Percentiles rank a stretch among this genome's conserved stretches.
phyloP scores from a whole-genome alignment of 2,329 filamentous ascomycete genomes.

The Pseudogymnoascus sp. region DNA sequence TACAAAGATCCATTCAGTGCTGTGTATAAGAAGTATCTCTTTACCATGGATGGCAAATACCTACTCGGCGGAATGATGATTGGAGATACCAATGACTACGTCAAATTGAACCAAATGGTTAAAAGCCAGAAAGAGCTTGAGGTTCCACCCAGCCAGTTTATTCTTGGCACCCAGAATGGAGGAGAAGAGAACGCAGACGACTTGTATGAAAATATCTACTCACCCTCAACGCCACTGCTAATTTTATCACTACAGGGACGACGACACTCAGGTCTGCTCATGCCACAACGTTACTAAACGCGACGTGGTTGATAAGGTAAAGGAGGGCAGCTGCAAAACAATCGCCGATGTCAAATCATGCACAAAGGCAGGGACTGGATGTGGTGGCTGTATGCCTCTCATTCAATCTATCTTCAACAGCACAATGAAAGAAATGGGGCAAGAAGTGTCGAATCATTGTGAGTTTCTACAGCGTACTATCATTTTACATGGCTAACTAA shows the following conservation, averaged over 20 bases:
- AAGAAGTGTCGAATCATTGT: slow-evolving; percentile 73
- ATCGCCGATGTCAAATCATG: slow-evolving; percentile 78
- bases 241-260: slow-evolving; percentile 34
- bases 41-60: slow-evolving; percentile 83
- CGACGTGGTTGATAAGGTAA: slow-evolving; percentile 63
- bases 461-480: slow-evolving; percentile 23
- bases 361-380: slow-evolving; percentile 87
- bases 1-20: slow-evolving; percentile 85
- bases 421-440: slow-evolving; percentile 75
- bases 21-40: slow-evolving; percentile 90
- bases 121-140: slow-evolving; percentile 76
- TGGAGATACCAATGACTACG: slow-evolving; percentile 81
- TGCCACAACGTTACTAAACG: slow-evolving; percentile 90
- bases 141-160: slow-evolving; percentile 71
- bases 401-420: slow-evolving; percentile 86
- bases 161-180: slow-evolving; percentile 66
- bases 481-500: neutral
- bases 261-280: slow-evolving; percentile 84
- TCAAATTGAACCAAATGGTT: slow-evolving; percentile 81
- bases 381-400: slow-evolving; percentile 82
- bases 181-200: slow-evolving; percentile 70
- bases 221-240: neutral
- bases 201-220: slow-evolving; percentile 21
- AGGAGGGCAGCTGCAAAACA: slow-evolving; percentile 72
- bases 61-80: slow-evolving; percentile 97